Base-by-base conservation (phyloP, 2,329 filamentous ascomycete species). In the Talaromyces sp. region DNA sequence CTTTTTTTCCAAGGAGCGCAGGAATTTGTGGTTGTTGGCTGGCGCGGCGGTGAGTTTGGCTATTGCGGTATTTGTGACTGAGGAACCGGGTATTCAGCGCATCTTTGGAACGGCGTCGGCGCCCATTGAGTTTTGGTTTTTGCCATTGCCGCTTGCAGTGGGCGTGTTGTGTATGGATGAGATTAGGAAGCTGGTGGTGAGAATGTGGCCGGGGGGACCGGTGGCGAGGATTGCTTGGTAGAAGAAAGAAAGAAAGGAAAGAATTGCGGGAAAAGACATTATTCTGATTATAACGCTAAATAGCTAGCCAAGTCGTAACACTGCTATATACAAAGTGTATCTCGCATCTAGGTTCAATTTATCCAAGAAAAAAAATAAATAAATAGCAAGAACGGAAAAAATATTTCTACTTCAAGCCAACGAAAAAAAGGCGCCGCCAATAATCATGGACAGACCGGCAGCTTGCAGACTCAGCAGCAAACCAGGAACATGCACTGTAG, bases 51-150 rank as follows among this genome's bases (percentile, higher is more conserved):
- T 83, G 10, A 82, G 79, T 3, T 66, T 85, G 0, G 73, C 72
- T 3, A 84, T 85, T 63, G 82, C 82, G 6, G 72, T 85, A 8
- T 84, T 85, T 50, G 82, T 84, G 8, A 83, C 82, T 0, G 79
- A 84, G 61, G 80, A 79, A 0, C 81, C 81, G 0, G 81, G 81
- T 0, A 73, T 85, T 2, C 81, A 84, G 66, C 69, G 30, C 0
- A 67, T 84, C 6, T 84, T 85, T 57, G 73, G 73, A 3, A 85
- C 82, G 0, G 78, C 79, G 0, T 75, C 75, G 1, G 80, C 83
- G 1, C 82, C 82, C 0, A 75, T 83, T 36, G 76, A 83, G 71
- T 83, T 78, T 59, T 85, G 82, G 81, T 65, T 83, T 1, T 78
- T 84, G 60, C 82, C 82, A 1, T 67, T 84, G 28, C 79, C 81